Percentiles rank a stretch among this genome's conserved stretches.
These are phyloP conservation scores for Cryptococcus sp. DNA, from an alignment of 1,284 basidiomycete genomes.

Conservation along the genomic window DNA sequence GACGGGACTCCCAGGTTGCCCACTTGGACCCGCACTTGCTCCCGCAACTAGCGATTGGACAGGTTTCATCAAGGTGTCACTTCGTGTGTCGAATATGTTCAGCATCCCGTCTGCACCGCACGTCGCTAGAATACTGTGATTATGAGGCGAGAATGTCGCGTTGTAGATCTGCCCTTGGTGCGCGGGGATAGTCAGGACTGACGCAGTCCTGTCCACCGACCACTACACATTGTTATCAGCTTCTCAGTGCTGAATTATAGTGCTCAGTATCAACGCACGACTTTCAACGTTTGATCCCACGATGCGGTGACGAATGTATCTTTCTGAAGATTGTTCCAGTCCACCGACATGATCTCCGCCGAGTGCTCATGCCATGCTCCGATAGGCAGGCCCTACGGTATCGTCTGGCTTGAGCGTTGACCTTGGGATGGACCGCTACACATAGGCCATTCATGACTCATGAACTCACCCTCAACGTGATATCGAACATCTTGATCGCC, in stretches of 20 bases:
- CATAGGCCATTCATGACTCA: too few species aligned
- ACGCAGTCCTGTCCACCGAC: conserved; percentile 76
- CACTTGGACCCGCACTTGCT: background rate
- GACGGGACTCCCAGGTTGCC: conserved; percentile 8
- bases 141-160: conserved; percentile 86
- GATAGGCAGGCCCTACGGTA: conserved; percentile 63
- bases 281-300: conserved; percentile 89
- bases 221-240: conserved; percentile 61
- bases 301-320: conserved; percentile 82
- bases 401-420: background rate
- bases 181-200: conserved; percentile 78
- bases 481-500: conserved; percentile 87
- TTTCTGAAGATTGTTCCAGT: conserved; percentile 96
- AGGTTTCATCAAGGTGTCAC: conserved; percentile 40
- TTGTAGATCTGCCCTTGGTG: conserved; percentile 68
- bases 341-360: conserved; percentile 88
- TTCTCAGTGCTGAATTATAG: background rate
- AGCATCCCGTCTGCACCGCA: conserved; percentile 83
- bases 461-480: conserved; percentile 73
- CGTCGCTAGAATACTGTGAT: conserved; percentile 75
- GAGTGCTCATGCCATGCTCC: conserved; percentile 91
- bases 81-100: conserved; percentile 76
- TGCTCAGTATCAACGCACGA: conserved; percentile 62
- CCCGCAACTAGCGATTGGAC: conserved; percentile 11
- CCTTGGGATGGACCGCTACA: too few species aligned